Evolutionary conservation across 2,329 filamentous ascomycete species (phyloP).

Genomic region (Neurospora crassa): DNA sequence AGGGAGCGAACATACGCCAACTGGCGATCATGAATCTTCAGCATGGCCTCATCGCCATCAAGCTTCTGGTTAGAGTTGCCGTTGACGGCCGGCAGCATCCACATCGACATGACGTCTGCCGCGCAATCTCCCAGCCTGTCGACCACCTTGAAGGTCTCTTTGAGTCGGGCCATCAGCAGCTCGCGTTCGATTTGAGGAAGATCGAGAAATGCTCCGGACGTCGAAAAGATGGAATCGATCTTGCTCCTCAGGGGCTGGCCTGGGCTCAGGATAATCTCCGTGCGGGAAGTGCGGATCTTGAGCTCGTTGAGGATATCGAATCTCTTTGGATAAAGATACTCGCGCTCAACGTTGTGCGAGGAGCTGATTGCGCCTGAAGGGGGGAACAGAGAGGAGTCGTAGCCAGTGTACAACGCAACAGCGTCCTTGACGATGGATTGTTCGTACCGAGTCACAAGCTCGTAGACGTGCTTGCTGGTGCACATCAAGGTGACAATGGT

Average conservation of each 20-base stretch:
- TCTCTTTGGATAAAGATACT: constrained; percentile 2
- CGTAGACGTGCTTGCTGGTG: not conserved
- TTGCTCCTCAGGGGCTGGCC: not conserved
- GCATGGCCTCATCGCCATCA: not conserved
- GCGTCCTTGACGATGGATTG: constrained; percentile 6
- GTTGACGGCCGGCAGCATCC: not conserved
- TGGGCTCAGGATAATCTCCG: constrained; percentile 2
- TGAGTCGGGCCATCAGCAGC: not conserved
- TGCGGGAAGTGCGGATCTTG: constrained; percentile 4
- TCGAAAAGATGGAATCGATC: not conserved
- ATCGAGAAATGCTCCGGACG: not conserved
- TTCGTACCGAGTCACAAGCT: constrained; percentile 2
- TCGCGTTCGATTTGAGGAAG: not conserved
- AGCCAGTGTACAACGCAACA: not conserved
- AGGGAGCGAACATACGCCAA: constrained; percentile 1
- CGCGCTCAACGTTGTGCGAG: not conserved
- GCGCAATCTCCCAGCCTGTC: constrained; percentile 8
- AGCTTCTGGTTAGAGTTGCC: not conserved
- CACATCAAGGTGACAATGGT: not conserved
- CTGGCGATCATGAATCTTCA: constrained; percentile 1
- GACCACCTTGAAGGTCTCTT: constrained; percentile 1
- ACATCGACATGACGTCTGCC: not conserved
- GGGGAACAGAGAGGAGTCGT: not conserved
- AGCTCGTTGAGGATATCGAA: constrained; percentile 6
- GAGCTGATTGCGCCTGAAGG: constrained; percentile 5